A percentile compares a stretch with the other conserved stretches of the same genome.
These are phyloP conservation scores for Lactarius indigo DNA, from an alignment of 768 basidiomycete species.

Conservation along the genomic window DNA sequence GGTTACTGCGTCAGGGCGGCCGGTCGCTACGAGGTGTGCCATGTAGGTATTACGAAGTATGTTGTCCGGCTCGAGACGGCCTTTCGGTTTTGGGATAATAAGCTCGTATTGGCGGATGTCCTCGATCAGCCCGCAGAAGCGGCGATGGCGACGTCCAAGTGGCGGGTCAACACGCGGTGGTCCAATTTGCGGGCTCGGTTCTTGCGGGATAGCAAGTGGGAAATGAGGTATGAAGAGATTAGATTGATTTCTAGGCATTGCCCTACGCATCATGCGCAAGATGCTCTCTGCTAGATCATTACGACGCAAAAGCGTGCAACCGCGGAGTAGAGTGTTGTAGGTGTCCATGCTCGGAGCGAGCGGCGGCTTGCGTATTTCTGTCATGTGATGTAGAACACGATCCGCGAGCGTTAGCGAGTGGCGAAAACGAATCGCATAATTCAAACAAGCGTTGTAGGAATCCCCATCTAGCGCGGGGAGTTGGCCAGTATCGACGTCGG, in stretches of 20 bases:
- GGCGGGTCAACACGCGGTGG: background rate
- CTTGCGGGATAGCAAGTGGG: background rate
- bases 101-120: conserved; percentile 16
- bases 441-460: conserved; percentile 59
- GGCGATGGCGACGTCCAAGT: background rate
- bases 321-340: conserved; percentile 57
- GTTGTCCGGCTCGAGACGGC: conserved; percentile 35
- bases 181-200: background rate
- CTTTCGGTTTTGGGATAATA: conserved; percentile 21
- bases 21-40: conserved; percentile 46
- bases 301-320: conserved; percentile 47
- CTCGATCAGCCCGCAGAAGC: background rate
- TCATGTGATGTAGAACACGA: conserved; percentile 55
- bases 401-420: conserved; percentile 47
- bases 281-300: conserved; percentile 41
- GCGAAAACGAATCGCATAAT: conserved; percentile 64
- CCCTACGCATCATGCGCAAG: conserved; percentile 35
- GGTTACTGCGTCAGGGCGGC: conserved; percentile 43
- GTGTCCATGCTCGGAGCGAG: conserved; percentile 49
- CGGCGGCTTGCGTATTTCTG: conserved; percentile 36
- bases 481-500: background rate
- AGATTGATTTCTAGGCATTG: conserved; percentile 23
- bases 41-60: conserved; percentile 53
- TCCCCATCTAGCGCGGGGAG: conserved; percentile 38
- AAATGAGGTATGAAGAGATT: background rate